Percentiles rank a stretch among this genome's conserved stretches.
Conservation (phyloP, 331 rosid genomes). For the Stylosanthes scabra region DNA sequence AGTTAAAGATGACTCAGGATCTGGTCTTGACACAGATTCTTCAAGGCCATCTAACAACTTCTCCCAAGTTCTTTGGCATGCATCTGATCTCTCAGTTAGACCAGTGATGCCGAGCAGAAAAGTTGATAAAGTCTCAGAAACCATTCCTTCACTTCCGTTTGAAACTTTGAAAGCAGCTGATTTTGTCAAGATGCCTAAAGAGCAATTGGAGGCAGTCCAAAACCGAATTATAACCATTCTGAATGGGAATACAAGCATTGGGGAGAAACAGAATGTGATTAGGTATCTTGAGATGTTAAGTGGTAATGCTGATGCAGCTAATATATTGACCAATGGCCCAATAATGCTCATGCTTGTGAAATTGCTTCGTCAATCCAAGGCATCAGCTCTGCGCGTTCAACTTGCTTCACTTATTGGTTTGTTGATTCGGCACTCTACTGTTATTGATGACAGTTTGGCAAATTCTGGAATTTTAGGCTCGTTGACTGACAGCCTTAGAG, state of each 20-base stretch:
- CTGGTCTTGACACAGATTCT: slow-evolving; percentile 68
- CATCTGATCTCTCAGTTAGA: slow-evolving; percentile 93
- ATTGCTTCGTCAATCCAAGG: slow-evolving; percentile 88
- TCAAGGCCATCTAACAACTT: slow-evolving; percentile 61
- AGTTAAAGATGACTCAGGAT: slow-evolving; percentile 71
- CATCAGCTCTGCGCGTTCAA: slow-evolving; percentile 87
- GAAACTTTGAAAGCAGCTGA: slow-evolving; percentile 86
- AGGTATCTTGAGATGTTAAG: slow-evolving; percentile 95
- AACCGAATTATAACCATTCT: slow-evolving; percentile 70
- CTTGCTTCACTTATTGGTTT: slow-evolving; percentile 93
- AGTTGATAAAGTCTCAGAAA: slow-evolving; percentile 76
- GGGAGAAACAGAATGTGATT: slow-evolving; percentile 89
- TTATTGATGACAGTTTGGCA: slow-evolving; percentile 81
- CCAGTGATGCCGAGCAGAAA: slow-evolving; percentile 99
- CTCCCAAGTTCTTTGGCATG: slow-evolving; percentile 88
- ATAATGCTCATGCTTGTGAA: slow-evolving; percentile 90
- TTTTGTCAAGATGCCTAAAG: slow-evolving; percentile 85
- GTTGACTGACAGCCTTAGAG: slow-evolving; percentile 90
- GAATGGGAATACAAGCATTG: slow-evolving; percentile 74
- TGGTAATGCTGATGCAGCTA: slow-evolving; percentile 90
- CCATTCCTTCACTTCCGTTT: slow-evolving; percentile 82
- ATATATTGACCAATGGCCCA: slow-evolving; percentile 97
- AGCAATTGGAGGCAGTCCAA: slow-evolving; percentile 66
- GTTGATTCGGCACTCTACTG: slow-evolving; percentile 90
- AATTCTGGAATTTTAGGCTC: slow-evolving; percentile 90